Percentiles rank a stretch among this genome's conserved stretches.
Evolutionary conservation across 805 yeast genomes (phyloP).

Genomic region (Myxozyma neglecta): DNA sequence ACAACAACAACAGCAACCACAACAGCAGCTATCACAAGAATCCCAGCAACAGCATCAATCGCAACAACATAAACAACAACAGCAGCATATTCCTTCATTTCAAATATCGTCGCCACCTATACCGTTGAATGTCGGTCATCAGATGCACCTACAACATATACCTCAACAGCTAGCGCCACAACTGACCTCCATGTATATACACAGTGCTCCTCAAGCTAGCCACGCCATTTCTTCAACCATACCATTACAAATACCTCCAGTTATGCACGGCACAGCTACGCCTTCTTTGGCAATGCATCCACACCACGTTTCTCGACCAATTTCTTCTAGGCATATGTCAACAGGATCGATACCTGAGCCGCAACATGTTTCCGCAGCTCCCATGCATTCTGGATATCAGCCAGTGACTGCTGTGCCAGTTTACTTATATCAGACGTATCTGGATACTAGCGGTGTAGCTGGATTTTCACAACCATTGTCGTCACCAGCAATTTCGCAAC

Average conservation of each 20-base stretch:
- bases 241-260: background rate
- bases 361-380: background rate
- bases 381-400: background rate
- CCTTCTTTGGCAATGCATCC: background rate
- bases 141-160: background rate
- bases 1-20: background rate
- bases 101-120: no score
- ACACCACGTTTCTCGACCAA: background rate
- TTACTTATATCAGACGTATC: background rate
- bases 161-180: background rate
- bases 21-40: background rate
- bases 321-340: background rate
- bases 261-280: background rate
- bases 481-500: background rate
- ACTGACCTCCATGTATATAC: background rate
- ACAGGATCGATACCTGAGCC: background rate
- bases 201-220: background rate
- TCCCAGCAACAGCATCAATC: background rate
- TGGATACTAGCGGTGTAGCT: background rate
- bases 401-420: background rate
- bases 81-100: background rate
- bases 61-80: background rate
- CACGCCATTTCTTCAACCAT: background rate
- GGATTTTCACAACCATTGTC: background rate
- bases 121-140: no score